Percentiles rank a stretch among this genome's conserved stretches.
Evolutionary conservation across 23 red algal species (phyloP).

Genomic region (Gracilaria domingensis): DNA sequence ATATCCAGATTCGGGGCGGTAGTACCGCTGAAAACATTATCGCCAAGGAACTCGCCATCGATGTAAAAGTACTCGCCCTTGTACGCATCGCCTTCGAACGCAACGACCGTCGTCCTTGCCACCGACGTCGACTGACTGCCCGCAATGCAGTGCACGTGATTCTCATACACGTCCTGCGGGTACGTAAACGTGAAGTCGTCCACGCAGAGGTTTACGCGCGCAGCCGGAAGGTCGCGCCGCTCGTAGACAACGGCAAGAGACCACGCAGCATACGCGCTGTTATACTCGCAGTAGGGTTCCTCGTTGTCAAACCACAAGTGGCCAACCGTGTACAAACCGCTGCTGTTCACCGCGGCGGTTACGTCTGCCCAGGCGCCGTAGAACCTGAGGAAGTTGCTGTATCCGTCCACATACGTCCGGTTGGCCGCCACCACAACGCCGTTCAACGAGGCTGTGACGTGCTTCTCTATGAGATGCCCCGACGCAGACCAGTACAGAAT

Average conservation of each 20-base stretch:
- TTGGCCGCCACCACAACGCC: no score
- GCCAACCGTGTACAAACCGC: background rate
- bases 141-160: background rate
- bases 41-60: no score
- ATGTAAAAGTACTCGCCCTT: no score
- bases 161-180: background rate
- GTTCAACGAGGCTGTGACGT: no score
- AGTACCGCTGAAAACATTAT: no score
- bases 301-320: background rate
- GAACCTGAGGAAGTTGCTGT: background rate
- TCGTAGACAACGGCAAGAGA: conserved; percentile 10
- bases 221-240: background rate
- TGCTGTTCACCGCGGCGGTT: background rate
- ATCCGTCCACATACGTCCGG: background rate
- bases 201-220: background rate
- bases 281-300: background rate
- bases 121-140: background rate
- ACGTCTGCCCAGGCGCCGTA: conserved; percentile 14
- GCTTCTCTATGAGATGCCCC: background rate
- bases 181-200: conserved; percentile 29
- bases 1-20: no score
- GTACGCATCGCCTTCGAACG: conserved; percentile 25
- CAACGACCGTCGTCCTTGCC: conserved; percentile 11
- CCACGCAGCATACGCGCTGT: conserved; percentile 16
- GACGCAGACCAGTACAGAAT: conserved; percentile 37